Evolutionary conservation across 345 rosid genomes (phyloP).

Genomic region (Turritis glabra): DNA sequence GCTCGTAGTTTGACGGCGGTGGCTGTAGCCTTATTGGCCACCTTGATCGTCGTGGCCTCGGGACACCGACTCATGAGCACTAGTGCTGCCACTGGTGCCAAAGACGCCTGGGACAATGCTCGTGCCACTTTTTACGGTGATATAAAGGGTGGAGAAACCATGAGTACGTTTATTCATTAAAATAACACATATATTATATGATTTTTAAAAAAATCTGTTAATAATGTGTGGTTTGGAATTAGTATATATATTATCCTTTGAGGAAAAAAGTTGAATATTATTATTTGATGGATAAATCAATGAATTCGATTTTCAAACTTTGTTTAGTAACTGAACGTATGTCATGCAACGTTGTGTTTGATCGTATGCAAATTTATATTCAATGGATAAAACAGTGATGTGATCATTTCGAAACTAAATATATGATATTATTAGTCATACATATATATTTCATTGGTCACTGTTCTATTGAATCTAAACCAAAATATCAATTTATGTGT

Average conservation of each 20-base stretch:
- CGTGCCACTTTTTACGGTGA: slow-evolving; percentile 34
- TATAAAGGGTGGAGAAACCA: slow-evolving; percentile 20
- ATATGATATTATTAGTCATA: too few relatives aligned
- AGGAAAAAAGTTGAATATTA: too few relatives aligned
- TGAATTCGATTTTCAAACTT: too few relatives aligned
- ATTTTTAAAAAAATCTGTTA: neutral
- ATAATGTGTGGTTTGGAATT: neutral
- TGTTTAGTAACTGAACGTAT: neutral
- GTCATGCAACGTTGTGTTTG: neutral
- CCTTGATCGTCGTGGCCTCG: neutral
- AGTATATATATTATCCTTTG: neutral
- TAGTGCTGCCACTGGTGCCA: neutral
- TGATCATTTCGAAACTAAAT: too few relatives aligned
- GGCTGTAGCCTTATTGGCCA: neutral
- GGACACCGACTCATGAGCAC: neutral
- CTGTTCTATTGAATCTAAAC: neutral
- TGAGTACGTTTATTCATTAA: slow-evolving; percentile 5
- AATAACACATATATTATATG: neutral
- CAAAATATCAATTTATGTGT: neutral
- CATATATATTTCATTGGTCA: neutral
- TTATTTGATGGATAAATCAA: neutral
- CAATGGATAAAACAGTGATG: too few relatives aligned
- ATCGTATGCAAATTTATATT: neutral
- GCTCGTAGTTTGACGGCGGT: neutral
- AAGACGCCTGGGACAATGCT: slow-evolving; percentile 8